Percentiles rank a stretch among this genome's conserved stretches.
Evolutionary conservation across 2,329 filamentous ascomycete species (phyloP).

Genomic region (Microcyclosporella mali): DNA sequence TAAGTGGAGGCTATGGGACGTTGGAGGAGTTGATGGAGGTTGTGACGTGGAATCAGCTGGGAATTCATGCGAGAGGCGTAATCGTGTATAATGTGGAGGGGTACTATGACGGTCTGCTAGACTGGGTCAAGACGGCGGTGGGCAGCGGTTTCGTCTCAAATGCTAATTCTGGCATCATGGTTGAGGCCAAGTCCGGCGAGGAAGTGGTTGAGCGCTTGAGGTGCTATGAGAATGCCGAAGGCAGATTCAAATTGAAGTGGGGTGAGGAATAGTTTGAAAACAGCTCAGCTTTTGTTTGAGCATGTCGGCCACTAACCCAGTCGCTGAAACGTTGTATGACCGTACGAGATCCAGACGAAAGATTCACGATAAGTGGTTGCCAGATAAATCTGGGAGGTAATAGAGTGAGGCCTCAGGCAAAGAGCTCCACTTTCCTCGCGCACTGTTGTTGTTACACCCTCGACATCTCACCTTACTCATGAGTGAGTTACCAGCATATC

Average conservation of each 20-base stretch:
- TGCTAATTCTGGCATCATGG: conserved; percentile 68
- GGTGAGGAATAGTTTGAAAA: conserved; percentile 57
- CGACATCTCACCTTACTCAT: too few relatives aligned
- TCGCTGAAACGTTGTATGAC: too few relatives aligned
- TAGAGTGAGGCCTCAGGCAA: too few relatives aligned
- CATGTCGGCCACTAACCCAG: too few relatives aligned
- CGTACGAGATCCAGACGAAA: too few relatives aligned
- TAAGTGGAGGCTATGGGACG: conserved; percentile 87
- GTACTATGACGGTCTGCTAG: conserved; percentile 82
- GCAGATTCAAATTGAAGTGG: conserved; percentile 79
- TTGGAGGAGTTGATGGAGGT: conserved; percentile 93
- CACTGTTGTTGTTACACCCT: too few relatives aligned
- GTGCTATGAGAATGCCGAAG: conserved; percentile 69
- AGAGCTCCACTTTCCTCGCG: too few relatives aligned
- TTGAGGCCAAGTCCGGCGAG: conserved; percentile 65
- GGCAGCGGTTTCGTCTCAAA: conserved; percentile 68
- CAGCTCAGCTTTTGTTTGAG: too few relatives aligned
- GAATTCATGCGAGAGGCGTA: conserved; percentile 76
- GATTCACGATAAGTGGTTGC: too few relatives aligned
- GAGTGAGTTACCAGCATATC: too few relatives aligned
- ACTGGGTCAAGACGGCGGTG: conserved; percentile 73
- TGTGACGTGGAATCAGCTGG: conserved; percentile 87
- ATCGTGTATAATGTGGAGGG: conserved; percentile 81
- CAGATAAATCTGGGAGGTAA: too few relatives aligned
- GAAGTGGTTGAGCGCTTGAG: conserved; percentile 65